Base-by-base conservation (phyloP, 2,329 filamentous ascomycete genomes). In the Parastagonospora nodorum region DNA sequence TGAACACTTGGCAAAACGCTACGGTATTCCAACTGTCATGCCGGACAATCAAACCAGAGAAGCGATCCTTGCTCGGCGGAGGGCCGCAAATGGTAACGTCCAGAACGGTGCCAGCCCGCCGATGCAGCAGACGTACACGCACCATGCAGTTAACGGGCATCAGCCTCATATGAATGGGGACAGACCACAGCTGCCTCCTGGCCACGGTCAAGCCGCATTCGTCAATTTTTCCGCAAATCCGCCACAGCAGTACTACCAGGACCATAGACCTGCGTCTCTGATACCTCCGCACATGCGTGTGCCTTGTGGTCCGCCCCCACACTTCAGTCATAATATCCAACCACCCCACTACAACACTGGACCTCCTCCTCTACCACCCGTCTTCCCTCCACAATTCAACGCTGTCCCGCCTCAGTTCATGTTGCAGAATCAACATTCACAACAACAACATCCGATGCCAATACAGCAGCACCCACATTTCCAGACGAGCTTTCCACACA, bases 11-110 rank as follows among this genome's bases (percentile, higher is more conserved):
- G 94, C 94, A 1, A 84, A 85, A 39, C 83, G 87, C 56, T 96
- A 94, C 73, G 87, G 90, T 55, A 94, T 99, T 56, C 92, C 86
- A n/a, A 93, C 87, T 12, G 86, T 90, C 45, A 85, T 97, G 10
- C 94, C 94, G 6, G 67, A 71, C 30, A 56, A 67, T 36, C 69
- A 73, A 44, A 74, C 68, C 2, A 59, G 67, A 16, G 71, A 74
- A 30, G 68, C 69, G 9, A 50, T 73, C 11, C 56, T 71, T 40
- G 71, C 69, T 31, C 66, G 64, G 11, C 72, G 95, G 69, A 91
- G 93, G 58, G 89, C 84, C 57, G 92, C 90, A 72, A 78, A 89
- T 10, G 83, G 87, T 27, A 50, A 51, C 2, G 50, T 61, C 82
- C 27, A 59, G 14, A 67, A 69, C 16, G 61, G 55, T 24, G 50